Evolutionary conservation across 2,329 filamentous ascomycete species (phyloP).

Genomic region (Alternaria sp.): DNA sequence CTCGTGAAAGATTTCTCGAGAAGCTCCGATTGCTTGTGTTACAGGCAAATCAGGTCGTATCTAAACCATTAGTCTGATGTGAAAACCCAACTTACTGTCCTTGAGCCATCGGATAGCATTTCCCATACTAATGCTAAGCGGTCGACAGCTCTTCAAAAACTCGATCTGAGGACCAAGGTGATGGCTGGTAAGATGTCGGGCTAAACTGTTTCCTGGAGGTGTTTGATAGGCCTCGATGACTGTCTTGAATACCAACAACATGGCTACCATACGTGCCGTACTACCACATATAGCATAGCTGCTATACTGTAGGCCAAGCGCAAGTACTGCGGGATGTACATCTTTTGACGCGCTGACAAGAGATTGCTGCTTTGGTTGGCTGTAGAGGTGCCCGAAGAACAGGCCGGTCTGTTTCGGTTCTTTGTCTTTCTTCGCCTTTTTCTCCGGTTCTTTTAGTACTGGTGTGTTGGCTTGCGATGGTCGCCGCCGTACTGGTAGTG

Average conservation of each 20-base stretch:
- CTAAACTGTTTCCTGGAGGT: conserved; percentile 81
- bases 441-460: conserved; percentile 42
- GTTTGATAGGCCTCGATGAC: conserved; percentile 94
- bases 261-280: conserved; percentile 85
- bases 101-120: conserved; percentile 97
- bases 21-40: not conserved
- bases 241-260: conserved; percentile 86
- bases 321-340: conserved; percentile 85
- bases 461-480: conserved; percentile 43
- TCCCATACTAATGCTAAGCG: conserved; percentile 95
- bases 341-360: conserved; percentile 69
- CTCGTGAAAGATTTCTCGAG: not conserved
- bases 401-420: conserved; percentile 64
- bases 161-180: conserved; percentile 94
- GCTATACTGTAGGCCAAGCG: conserved; percentile 88
- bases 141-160: conserved; percentile 91
- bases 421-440: conserved; percentile 46
- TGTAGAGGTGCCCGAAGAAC: conserved; percentile 78
- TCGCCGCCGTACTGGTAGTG: conserved; percentile 45
- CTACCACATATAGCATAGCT: conserved; percentile 89
- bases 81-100: conserved; percentile 57
- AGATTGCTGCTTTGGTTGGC: conserved; percentile 73
- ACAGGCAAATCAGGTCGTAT: not conserved
- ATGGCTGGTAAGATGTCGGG: conserved; percentile 89
- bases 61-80: not conserved